Evolutionary conservation across 1,284 basidiomycete species (phyloP), one percentile per base, ranked within the genome.

Genomic region (Fomitopsis schrenkii): DNA sequence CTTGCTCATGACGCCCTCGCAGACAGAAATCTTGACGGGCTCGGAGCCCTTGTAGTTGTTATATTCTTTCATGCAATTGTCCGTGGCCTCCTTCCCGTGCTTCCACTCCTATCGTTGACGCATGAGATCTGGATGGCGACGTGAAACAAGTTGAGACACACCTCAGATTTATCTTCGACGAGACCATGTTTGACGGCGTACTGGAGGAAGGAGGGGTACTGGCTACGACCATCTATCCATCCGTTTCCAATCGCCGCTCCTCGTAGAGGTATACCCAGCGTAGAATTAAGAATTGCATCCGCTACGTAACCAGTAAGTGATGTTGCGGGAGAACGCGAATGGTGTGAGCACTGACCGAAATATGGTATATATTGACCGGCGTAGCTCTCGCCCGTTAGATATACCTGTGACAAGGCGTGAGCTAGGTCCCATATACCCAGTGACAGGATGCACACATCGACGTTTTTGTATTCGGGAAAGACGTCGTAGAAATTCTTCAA

Each of bases 311-410:
- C 55, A 19, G 59, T 14, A 15, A 35, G 17, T 26, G 19, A 30
- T 14, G 4, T 36, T 8, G 40, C 12, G 35, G 15, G n/a, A 22
- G 8, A 22, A 1, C 36, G 33, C 17, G 46, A 42, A 30, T 57
- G 26, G 53, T 38, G 26, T 38, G 28, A 30, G 6, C 26, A 71
- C 80, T 67, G 71, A 88, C 92, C 91, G 67, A 97, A 95, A 75
- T 95, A 97, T 14, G 97, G 97, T 65, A 98, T 96, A 79, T 94
- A 98, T 78, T 98, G 95, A n/a, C 97, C 97, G n/a, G 95, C 97
- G 72, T 90, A 99, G 64, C 91, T 94, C 79, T 98, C 95, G 58
- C 95, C 96, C 0, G 90, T 90, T 9, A 98, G 78, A 74, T 95
- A 97, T 1, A 94, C 96, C 94, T 97, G 68, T 44, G 12, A 2